phyloP scores from a whole-genome alignment of 139 green algal species.

The Picochlorum sp. region DNA sequence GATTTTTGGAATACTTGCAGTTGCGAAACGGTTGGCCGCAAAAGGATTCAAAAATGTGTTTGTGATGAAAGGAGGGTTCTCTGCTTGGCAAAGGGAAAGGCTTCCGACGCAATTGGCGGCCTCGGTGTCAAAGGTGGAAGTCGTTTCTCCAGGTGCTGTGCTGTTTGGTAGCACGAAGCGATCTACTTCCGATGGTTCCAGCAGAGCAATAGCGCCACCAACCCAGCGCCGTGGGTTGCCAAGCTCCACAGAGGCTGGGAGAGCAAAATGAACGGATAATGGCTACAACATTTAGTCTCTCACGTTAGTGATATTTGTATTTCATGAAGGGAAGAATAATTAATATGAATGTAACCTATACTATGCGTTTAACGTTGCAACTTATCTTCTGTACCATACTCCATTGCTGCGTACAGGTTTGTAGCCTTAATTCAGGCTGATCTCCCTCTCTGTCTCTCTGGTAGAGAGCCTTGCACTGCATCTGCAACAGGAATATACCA shows the following conservation, averaged over 20 bases:
- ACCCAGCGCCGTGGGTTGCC: neutral
- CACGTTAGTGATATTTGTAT: no score
- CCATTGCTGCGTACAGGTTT: no score
- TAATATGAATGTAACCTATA: neutral
- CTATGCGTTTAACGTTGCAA: no score
- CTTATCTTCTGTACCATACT: no score
- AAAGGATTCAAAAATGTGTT: slow-evolving; percentile 58
- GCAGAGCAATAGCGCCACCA: neutral
- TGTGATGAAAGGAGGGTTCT: slow-evolving; percentile 51
- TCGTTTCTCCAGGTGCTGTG: slow-evolving; percentile 6
- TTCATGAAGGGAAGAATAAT: no score
- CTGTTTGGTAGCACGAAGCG: neutral
- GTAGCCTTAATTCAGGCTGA: no score
- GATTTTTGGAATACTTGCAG: no score
- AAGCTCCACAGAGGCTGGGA: neutral
- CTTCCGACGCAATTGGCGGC: slow-evolving; percentile 46
- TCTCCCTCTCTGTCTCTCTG: no score
- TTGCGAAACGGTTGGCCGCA: slow-evolving; percentile 54
- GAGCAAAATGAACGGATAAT: neutral
- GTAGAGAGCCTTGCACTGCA: no score
- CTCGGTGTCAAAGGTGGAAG: slow-evolving; percentile 27
- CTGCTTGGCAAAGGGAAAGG: slow-evolving; percentile 1
- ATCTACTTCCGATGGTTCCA: neutral
- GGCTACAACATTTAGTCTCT: no score
- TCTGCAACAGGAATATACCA: no score